These are phyloP conservation scores for Suillus luteus DNA, from an alignment of 768 basidiomycete genomes.

Conservation along the genomic window DNA sequence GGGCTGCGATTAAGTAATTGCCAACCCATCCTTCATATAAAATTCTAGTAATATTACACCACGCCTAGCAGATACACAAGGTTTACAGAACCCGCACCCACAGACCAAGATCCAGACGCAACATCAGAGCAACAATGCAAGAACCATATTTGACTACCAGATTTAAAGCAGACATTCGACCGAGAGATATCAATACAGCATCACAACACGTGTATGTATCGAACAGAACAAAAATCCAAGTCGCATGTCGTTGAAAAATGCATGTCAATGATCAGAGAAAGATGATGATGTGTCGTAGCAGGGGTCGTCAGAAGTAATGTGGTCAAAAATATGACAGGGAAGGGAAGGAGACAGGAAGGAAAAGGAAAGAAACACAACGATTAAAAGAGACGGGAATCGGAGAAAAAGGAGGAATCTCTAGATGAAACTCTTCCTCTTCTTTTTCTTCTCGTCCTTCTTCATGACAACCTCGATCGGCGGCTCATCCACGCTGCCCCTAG, in stretches of 20 bases:
- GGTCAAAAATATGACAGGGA: constrained; percentile 8
- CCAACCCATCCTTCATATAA: too few relatives aligned
- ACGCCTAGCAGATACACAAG: not conserved
- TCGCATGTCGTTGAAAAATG: constrained; percentile 4
- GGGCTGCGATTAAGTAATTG: too few relatives aligned
- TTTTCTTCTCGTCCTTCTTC: constrained; percentile 51
- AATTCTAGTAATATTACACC: too few relatives aligned
- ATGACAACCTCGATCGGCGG: constrained; percentile 35
- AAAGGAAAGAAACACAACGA: constrained; percentile 9
- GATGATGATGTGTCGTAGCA: not conserved
- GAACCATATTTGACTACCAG: not conserved
- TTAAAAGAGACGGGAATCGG: constrained; percentile 6
- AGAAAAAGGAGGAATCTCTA: constrained; percentile 34
- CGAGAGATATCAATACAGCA: not conserved
- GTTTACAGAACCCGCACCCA: not conserved
- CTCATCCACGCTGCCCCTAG: constrained; percentile 39
- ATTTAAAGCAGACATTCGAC: not conserved
- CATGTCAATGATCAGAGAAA: constrained; percentile 1
- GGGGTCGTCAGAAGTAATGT: not conserved
- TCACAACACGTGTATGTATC: not conserved
- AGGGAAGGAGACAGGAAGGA: not conserved
- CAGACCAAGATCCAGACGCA: not conserved
- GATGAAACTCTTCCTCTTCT: constrained; percentile 58
- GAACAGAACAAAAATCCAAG: not conserved
- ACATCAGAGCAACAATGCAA: not conserved